Conservation (phyloP, 2,329 filamentous ascomycete species). For the Corniculantispora saksenae region DNA sequence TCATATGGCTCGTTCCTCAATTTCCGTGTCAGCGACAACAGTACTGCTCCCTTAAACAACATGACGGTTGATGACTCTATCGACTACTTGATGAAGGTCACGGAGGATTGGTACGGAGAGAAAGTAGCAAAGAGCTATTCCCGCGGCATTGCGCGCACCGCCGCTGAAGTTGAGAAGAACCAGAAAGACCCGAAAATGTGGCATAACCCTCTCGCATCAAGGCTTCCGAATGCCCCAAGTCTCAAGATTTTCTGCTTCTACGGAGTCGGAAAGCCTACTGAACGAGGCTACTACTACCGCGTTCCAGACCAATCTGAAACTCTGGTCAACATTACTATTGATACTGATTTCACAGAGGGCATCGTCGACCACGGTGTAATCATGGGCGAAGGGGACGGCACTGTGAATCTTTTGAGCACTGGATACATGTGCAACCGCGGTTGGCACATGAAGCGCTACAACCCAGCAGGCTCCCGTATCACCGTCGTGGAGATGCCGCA, state of each 20-base stretch:
- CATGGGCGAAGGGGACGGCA: slow-evolving; percentile 94
- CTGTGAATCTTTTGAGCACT: slow-evolving; percentile 85
- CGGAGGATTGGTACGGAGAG: slow-evolving; percentile 82
- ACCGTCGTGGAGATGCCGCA: slow-evolving; percentile 95
- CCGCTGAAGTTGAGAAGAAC: slow-evolving; percentile 77
- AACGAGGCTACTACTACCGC: slow-evolving; percentile 90
- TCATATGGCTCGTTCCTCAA: slow-evolving; percentile 83
- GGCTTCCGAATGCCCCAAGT: slow-evolving; percentile 81
- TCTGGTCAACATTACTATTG: slow-evolving; percentile 72
- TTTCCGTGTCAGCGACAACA: slow-evolving; percentile 69
- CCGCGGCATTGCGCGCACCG: slow-evolving; percentile 80
- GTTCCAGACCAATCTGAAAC: slow-evolving; percentile 65
- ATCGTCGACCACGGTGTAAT: slow-evolving; percentile 84
- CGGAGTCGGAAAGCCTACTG: slow-evolving; percentile 88
- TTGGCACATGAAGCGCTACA: slow-evolving; percentile 92
- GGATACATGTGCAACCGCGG: slow-evolving; percentile 98
- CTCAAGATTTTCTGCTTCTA: slow-evolving; percentile 98
- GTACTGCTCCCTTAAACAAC: slow-evolving; percentile 67
- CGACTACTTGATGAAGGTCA: slow-evolving; percentile 73
- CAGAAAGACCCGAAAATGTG: slow-evolving; percentile 78
- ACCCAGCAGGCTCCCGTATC: slow-evolving; percentile 78
- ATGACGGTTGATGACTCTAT: slow-evolving; percentile 79
- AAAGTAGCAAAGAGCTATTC: slow-evolving; percentile 78
- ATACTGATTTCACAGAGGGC: slow-evolving; percentile 61
- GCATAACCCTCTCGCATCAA: slow-evolving; percentile 91